phyloP scores from a whole-genome alignment of 2,329 filamentous ascomycete species.

The Aspergillus hiratsukae region DNA sequence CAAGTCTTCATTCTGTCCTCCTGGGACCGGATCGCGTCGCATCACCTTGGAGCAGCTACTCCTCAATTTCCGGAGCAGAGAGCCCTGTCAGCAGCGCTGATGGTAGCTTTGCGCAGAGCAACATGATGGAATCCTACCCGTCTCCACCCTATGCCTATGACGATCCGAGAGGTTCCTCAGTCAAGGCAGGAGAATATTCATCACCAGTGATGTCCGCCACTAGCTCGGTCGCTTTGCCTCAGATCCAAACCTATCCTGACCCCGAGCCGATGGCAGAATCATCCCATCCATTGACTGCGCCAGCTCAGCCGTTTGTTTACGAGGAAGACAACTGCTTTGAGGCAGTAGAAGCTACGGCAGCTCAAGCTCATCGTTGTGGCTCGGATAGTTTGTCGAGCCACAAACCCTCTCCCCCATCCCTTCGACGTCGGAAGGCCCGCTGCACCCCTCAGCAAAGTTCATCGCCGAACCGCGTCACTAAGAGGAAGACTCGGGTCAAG shows the following conservation, averaged over 20 bases:
- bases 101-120: conserved; percentile 7
- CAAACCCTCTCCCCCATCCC: not conserved
- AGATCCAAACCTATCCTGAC: conserved; percentile 22
- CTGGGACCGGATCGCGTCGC: not conserved
- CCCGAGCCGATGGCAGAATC: conserved; percentile 13
- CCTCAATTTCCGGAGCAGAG: conserved; percentile 21
- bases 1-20: not conserved
- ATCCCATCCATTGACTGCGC: not conserved
- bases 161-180: conserved; percentile 10
- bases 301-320: not conserved
- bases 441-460: conserved; percentile 1
- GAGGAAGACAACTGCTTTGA: not conserved
- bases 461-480: not conserved
- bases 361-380: not conserved
- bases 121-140: conserved; percentile 14
- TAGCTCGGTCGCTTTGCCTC: conserved; percentile 6
- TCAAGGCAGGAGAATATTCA: conserved; percentile 12
- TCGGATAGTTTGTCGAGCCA: not conserved
- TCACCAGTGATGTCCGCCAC: conserved; percentile 12
- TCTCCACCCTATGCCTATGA: conserved; percentile 17
- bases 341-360: not conserved
- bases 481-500: not conserved
- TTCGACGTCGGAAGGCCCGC: conserved; percentile 1
- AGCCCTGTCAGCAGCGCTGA: conserved; percentile 18
- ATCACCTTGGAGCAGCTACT: conserved; percentile 18